Evolutionary conservation across 768 basidiomycete species (phyloP).

Genomic region (Tulasnella sp.): DNA sequence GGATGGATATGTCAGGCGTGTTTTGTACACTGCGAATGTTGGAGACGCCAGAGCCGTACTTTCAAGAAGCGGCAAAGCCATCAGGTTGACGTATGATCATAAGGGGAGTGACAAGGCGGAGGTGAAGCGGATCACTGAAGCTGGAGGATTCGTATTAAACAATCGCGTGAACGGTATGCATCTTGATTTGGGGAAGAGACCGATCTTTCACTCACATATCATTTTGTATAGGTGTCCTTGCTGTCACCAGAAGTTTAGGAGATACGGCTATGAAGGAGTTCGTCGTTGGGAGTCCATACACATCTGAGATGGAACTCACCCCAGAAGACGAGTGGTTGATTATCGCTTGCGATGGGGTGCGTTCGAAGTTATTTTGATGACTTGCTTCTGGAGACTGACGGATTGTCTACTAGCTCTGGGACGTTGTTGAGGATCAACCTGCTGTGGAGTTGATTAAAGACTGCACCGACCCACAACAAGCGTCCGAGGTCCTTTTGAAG

Average conservation of each 20-base stretch:
- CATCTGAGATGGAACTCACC: slow-evolving; percentile 89
- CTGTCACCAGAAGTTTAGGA: slow-evolving; percentile 90
- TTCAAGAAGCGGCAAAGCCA: slow-evolving; percentile 79
- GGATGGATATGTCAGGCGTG: slow-evolving; percentile 37
- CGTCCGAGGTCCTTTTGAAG: slow-evolving; percentile 62
- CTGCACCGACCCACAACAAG: slow-evolving; percentile 67
- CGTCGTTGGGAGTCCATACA: slow-evolving; percentile 95
- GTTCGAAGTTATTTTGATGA: too few species aligned
- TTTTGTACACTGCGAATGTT: slow-evolving; percentile 91
- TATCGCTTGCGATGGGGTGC: slow-evolving; percentile 92
- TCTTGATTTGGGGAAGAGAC: background rate
- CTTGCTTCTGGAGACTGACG: background rate
- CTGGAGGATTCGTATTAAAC: slow-evolving; percentile 97
- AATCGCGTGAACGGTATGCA: slow-evolving; percentile 81
- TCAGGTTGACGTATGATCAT: slow-evolving; percentile 95
- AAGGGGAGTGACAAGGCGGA: slow-evolving; percentile 96
- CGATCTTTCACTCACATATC: background rate
- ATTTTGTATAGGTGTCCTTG: slow-evolving; percentile 52
- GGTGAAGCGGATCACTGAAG: slow-evolving; percentile 94
- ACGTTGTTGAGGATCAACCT: slow-evolving; percentile 82
- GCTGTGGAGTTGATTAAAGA: slow-evolving; percentile 72
- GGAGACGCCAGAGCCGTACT: slow-evolving; percentile 94
- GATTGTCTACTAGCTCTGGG: slow-evolving; percentile 71
- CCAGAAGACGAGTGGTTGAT: slow-evolving; percentile 91
- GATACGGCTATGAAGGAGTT: slow-evolving; percentile 99